A percentile compares a stretch with the other conserved stretches of the same genome.
Conservation (phyloP, 495 filamentous ascomycete species). For the Neurospora sp. region DNA sequence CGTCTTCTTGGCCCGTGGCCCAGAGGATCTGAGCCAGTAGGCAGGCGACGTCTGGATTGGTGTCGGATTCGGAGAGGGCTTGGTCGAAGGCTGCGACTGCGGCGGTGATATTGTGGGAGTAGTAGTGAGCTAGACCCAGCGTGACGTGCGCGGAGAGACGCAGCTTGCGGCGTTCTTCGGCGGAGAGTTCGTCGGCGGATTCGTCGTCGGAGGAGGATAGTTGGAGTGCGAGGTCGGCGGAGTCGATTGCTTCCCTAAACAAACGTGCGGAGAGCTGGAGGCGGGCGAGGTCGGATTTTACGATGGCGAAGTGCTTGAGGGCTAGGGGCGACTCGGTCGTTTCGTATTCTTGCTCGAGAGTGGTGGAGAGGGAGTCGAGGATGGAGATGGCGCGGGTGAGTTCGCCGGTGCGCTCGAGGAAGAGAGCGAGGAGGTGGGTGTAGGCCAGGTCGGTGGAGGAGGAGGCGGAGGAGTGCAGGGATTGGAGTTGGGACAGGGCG, state of each 20-base stretch:
- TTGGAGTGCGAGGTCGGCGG: conserved; percentile 60
- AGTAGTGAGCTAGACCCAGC: conserved; percentile 72
- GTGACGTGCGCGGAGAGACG: conserved; percentile 81
- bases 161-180: conserved; percentile 48
- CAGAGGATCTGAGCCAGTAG: conserved; percentile 84
- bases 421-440: conserved; percentile 68
- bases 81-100: conserved; percentile 72
- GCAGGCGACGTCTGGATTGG: conserved; percentile 68
- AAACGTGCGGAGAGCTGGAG: conserved; percentile 56
- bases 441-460: conserved; percentile 53
- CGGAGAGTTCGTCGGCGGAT: conserved; percentile 39
- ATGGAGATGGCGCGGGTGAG: conserved; percentile 51
- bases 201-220: conserved; percentile 50
- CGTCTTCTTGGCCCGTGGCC: conserved; percentile 72
- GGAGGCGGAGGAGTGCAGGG: conserved; percentile 32
- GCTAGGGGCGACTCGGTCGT: conserved; percentile 61
- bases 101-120: conserved; percentile 47
- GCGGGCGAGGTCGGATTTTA: conserved; percentile 81
- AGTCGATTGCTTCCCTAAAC: conserved; percentile 58
- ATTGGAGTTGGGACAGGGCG: conserved; percentile 69
- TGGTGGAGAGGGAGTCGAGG: conserved; percentile 54
- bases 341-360: conserved; percentile 75
- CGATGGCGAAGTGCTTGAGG: conserved; percentile 66
- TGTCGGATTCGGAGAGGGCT: conserved; percentile 63
- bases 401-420: conserved; percentile 70